Base-by-base conservation (phyloP, 352 stramenopile species). In the Pythium utonaiense region DNA sequence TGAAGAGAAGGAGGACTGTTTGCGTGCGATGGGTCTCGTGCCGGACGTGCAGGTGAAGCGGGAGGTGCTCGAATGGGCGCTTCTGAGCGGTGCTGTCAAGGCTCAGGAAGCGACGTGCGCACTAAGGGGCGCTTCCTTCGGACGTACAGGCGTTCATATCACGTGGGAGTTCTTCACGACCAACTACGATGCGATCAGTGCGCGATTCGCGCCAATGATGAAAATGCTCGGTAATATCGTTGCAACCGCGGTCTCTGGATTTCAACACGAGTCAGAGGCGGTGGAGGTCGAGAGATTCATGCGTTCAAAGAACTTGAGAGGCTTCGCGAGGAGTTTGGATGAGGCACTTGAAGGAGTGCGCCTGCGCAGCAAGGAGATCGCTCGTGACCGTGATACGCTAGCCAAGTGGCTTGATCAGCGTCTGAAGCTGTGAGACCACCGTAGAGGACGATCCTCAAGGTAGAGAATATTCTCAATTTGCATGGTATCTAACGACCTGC, bases 61-160 rank as follows among this genome's bases (percentile, higher is more conserved):
- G 31, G 72, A 85, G 48, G 76, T 89, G 13, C 71, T 96, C n/a
- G 75, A 92, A 47, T 96, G 82, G 78, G 73, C 78, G 2, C 55
- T 96, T 3, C 68, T 75, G 13, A 75, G 77, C 30, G 59, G 59
- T 22, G 41, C 41, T 36, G 79, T 93, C 10, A 79, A 83, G 1
- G 69, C 71, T n/a, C 84, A 95, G 62, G 83, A 95, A 33, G 78
- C 87, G 44, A 67, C 73, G 17, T 60, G 57, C 3, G 62, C 80
- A 6, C 82, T 95, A 49, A 67, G 45, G 10, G 78, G 80, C 28
- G 75, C 95, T 19, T 74, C 75, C 3, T 73, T 63, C 42, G 75
- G 88, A 28, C 69, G 68, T 17, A 40, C 69, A 19, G 86, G 79
- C 19, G 65, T 52, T 2, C 66, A 81, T 33, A 61, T 90, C 33